Conservation (phyloP, 2,329 filamentous ascomycete genomes). For the Arthrobotrys entomopaga region DNA sequence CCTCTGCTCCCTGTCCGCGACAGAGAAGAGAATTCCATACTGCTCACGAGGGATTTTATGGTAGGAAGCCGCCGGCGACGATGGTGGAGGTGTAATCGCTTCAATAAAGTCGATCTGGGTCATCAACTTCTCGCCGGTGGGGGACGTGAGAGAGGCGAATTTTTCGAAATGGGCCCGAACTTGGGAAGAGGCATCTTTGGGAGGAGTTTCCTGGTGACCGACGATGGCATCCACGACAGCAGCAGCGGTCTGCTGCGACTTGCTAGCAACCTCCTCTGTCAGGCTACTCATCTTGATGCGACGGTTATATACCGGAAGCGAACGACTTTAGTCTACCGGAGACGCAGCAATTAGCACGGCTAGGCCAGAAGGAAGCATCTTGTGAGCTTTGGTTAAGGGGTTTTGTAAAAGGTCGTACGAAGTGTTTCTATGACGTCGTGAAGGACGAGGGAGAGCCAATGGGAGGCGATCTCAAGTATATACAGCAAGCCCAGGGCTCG, state of each 20-base stretch:
- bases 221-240: slow-evolving; percentile 41
- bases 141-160: slow-evolving; percentile 76
- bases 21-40: slow-evolving; percentile 89
- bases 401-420: slow-evolving; percentile 19
- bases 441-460: background rate
- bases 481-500: slow-evolving; percentile 19
- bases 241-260: slow-evolving; percentile 49
- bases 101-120: slow-evolving; percentile 86
- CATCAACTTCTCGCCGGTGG: slow-evolving; percentile 81
- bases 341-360: background rate
- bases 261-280: slow-evolving; percentile 35
- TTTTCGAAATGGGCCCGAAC: slow-evolving; percentile 79
- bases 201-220: slow-evolving; percentile 36
- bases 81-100: slow-evolving; percentile 83
- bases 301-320: slow-evolving; percentile 8
- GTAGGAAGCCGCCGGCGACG: slow-evolving; percentile 73
- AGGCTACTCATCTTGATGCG: slow-evolving; percentile 31
- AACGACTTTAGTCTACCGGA: slow-evolving; percentile 1
- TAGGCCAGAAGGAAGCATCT: too few species aligned
- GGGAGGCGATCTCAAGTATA: slow-evolving; percentile 26
- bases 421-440: slow-evolving; percentile 39
- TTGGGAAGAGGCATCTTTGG: slow-evolving; percentile 63
- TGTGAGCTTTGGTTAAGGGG: background rate
- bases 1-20: slow-evolving; percentile 81
- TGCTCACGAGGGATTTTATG: slow-evolving; percentile 98